These are phyloP conservation scores for Baorangia bicolor DNA, from an alignment of 768 basidiomycete genomes.

Conservation along the genomic window DNA sequence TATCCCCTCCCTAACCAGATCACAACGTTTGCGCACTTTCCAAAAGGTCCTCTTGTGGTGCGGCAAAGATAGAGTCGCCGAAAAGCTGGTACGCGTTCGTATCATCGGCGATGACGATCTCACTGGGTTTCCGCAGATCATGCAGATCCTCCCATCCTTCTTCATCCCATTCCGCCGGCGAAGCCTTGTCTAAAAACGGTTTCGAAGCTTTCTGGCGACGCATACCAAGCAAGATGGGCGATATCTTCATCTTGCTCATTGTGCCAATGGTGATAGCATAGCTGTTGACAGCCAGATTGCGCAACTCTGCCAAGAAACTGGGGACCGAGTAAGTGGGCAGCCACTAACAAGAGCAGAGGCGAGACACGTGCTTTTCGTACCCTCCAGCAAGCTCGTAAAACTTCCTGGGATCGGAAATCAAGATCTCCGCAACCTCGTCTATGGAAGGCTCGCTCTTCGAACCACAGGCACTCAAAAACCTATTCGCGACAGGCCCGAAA, in stretches of 20 bases:
- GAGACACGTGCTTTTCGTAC: conserved; percentile 54
- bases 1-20: not conserved
- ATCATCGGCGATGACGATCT: conserved; percentile 86
- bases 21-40: conserved; percentile 53
- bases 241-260: conserved; percentile 61
- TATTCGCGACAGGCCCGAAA: conserved; percentile 79
- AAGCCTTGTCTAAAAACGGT: conserved; percentile 20
- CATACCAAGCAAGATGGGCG: conserved; percentile 72
- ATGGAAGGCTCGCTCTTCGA: conserved; percentile 85
- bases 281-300: conserved; percentile 81
- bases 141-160: conserved; percentile 74
- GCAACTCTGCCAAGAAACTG: conserved; percentile 82
- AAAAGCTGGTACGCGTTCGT: conserved; percentile 78
- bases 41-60: conserved; percentile 87
- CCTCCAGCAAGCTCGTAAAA: conserved; percentile 76
- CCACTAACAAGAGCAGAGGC: not conserved
- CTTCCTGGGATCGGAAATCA: conserved; percentile 64
- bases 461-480: conserved; percentile 84
- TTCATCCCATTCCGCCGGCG: conserved; percentile 44
- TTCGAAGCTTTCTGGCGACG: conserved; percentile 49
- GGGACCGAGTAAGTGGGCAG: not conserved
- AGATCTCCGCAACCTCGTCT: conserved; percentile 71
- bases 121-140: conserved; percentile 64
- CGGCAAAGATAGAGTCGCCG: conserved; percentile 69
- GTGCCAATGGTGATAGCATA: conserved; percentile 47